These are phyloP conservation scores for Fusarium foetens DNA, from an alignment of 2,329 filamentous ascomycete genomes.

Conservation along the genomic window DNA sequence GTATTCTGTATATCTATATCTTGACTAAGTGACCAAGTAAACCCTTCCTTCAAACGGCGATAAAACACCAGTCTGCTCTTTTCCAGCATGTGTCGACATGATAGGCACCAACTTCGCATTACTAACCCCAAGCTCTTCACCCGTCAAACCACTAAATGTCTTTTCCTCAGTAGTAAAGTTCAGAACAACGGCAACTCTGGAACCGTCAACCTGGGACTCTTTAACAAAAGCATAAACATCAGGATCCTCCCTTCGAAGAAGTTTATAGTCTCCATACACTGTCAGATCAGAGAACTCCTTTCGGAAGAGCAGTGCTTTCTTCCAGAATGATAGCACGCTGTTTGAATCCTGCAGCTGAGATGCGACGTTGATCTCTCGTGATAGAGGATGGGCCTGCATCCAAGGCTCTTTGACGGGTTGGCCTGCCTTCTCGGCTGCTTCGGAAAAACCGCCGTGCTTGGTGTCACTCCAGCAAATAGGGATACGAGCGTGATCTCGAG, in stretches of 20 bases:
- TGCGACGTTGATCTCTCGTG: slow-evolving; percentile 63
- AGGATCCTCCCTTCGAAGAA: slow-evolving; percentile 38
- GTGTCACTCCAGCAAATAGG: slow-evolving; percentile 70
- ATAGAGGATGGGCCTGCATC: slow-evolving; percentile 49
- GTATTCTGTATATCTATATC: accelerated
- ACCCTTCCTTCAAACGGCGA: slow-evolving; percentile 48
- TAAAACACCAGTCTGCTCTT: slow-evolving; percentile 22
- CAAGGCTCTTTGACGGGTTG: slow-evolving; percentile 45
- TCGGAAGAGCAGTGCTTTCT: slow-evolving; percentile 45
- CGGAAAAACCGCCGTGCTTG: slow-evolving; percentile 50
- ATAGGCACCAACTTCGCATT: slow-evolving; percentile 31
- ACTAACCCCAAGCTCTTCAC: slow-evolving; percentile 38
- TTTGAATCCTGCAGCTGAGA: slow-evolving; percentile 57
- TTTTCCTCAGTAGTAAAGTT: slow-evolving; percentile 49
- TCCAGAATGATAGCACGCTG: slow-evolving; percentile 51
- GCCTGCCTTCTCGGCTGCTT: slow-evolving; percentile 49
- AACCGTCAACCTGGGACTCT: slow-evolving; percentile 37
- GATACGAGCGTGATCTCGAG: slow-evolving; percentile 72
- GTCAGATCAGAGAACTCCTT: slow-evolving; percentile 47
- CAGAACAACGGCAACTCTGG: slow-evolving; percentile 45
- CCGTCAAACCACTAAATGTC: slow-evolving; percentile 29
- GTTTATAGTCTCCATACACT: slow-evolving; percentile 50
- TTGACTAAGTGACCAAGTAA: slow-evolving; percentile 37
- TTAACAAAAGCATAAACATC: slow-evolving; percentile 47
- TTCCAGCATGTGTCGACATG: slow-evolving; percentile 43